Base-by-base conservation (phyloP, 257 asterid genomes). In the Perilla frutescens region DNA sequence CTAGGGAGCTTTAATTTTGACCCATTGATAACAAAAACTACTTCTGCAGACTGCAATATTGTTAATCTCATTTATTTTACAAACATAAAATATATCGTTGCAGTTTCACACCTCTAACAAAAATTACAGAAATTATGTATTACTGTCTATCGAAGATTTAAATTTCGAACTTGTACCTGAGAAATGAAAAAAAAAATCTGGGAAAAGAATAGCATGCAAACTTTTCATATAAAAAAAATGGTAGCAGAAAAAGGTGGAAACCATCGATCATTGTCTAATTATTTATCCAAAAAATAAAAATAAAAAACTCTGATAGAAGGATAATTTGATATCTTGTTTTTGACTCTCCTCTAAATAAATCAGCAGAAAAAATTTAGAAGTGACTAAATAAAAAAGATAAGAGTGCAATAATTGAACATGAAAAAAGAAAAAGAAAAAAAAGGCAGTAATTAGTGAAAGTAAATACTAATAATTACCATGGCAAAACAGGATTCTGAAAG, bases 401-500 rank as follows among this genome's bases (percentile, higher is more conserved):
- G 2, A 44, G 2, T 13, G 56, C 54, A 48, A 9, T 11, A 20
- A 34, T 4, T 34, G 37, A 11, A 3, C 3, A 20, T 20, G 26
- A 20, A 20, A 20, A 20, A 20, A 20, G 26, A 20, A 20, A 20
- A 20, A 20, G 26, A 20, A 20, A 20, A 20, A 29, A 47, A 65
- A 26, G 31, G 1, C 29, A 54, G 49, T 3, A 13, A 3, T 34
- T 13, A 7, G n/a, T 8, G 34, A 45, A 26, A 69, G 3, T 13
- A 41, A 54, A 26, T 15, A 29, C 3, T n/a, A 50, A 3, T 50
- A 4, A 3, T 84, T 88, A 91, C 99, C 97, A 81, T 54, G 97
- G 97, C 85, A 94, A 87, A 76, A 86, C 83, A 85, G 95, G 87
- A 73, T 82, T 90, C 51, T 76, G 88, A 66, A 80, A 79, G 86